Base-by-base conservation (phyloP, 2,329 filamentous ascomycete species). In the Fusarium brevicatenulatum region DNA sequence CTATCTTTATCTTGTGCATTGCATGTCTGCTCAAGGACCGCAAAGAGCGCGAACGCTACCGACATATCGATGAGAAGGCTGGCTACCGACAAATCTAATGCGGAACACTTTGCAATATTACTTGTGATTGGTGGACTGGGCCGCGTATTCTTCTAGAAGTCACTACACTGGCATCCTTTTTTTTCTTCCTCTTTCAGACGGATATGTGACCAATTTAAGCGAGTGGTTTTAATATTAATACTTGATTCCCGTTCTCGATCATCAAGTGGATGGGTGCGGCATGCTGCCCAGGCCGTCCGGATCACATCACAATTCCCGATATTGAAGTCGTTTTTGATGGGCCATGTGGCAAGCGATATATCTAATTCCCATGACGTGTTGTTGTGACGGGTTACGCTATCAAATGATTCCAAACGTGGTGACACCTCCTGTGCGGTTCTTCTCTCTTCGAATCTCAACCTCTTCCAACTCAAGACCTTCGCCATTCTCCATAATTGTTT, bases 11-110 rank as follows among this genome's bases (percentile, higher is more conserved):
- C 73, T 84, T 95, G 63, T 89, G 90, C 74, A 90, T 92, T 18
- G 91, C 92, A 36, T 94, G 94, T 82, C 86, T 96, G 49, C 86
- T 94, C 77, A 95, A 95, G 86, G 91, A 94, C 77, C 90, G 93
- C 79, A 93, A 92, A 83, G 93, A 96, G 84, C 89, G 90, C 78
- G 91, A 93, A 82, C 87, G 93, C 67, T 96, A 94, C 84, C 89
- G 90, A 66, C 88, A 93, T 78, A 95, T 96, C 77, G 93, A 95
- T 79, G 90, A 94, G 86, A 96, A 96, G 89, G 89, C 82, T 71
- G 89, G 91, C 58, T 83, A 84, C 72, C 82, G 81, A 68, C 81
- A 86, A 57, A 82, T 85, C 37, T 88, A 88, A 80, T 44, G 28
- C 37, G 32, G 23, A 25, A 52, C 25, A 18, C 28, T 19, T 30